Evolutionary conservation across 768 basidiomycete species (phyloP).

Genomic region (Mycena indigotica): DNA sequence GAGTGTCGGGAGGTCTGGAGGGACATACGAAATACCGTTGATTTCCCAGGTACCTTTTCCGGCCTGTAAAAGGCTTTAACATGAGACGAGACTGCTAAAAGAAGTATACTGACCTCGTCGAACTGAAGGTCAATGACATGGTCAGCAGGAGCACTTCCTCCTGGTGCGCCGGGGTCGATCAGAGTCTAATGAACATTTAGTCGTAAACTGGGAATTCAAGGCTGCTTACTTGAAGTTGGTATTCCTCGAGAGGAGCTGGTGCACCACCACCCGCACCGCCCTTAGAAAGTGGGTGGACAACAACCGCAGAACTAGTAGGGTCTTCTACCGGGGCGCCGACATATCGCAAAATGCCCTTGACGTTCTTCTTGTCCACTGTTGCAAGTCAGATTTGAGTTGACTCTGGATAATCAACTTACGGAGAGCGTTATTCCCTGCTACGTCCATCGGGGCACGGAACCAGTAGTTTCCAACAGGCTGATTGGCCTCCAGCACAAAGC

Average conservation of each 20-base stretch:
- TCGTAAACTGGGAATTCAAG: slow-evolving; percentile 13
- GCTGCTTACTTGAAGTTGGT: slow-evolving; percentile 9
- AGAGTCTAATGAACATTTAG: slow-evolving; percentile 13
- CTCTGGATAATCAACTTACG: neutral
- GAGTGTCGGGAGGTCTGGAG: slow-evolving; percentile 25
- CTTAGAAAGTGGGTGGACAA: neutral
- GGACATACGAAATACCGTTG: slow-evolving; percentile 1
- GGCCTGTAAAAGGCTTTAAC: slow-evolving; percentile 1
- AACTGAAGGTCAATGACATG: slow-evolving; percentile 14
- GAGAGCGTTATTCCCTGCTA: neutral
- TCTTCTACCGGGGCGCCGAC: slow-evolving; percentile 39
- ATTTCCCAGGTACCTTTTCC: slow-evolving; percentile 16
- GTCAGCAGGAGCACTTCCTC: slow-evolving; percentile 20
- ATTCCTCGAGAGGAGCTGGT: slow-evolving; percentile 14
- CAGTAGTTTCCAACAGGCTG: slow-evolving; percentile 43
- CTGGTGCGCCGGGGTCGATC: slow-evolving; percentile 12
- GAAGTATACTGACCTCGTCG: slow-evolving; percentile 9
- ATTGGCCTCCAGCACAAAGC: slow-evolving; percentile 34
- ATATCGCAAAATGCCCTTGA: slow-evolving; percentile 46
- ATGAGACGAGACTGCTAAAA: neutral
- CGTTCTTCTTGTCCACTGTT: slow-evolving; percentile 34
- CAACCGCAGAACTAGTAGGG: slow-evolving; percentile 25
- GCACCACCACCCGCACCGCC: neutral
- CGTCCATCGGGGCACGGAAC: slow-evolving; percentile 36
- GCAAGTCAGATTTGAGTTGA: neutral